Percentiles rank a stretch among this genome's conserved stretches.
Evolutionary conservation across 331 rosid genomes (phyloP).

Genomic region (Arachis monticola): DNA sequence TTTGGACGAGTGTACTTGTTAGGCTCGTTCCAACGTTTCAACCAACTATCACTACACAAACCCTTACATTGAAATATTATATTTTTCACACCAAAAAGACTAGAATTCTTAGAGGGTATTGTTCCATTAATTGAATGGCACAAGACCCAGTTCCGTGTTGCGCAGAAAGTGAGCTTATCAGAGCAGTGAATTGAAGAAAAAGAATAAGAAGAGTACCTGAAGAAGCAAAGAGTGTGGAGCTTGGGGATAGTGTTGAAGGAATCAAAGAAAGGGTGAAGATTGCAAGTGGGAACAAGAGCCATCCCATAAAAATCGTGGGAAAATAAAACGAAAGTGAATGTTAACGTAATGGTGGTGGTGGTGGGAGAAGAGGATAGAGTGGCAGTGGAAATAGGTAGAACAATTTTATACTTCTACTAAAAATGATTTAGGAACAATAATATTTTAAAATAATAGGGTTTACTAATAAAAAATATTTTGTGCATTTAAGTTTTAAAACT

Average conservation of each 20-base stretch:
- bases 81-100: conserved; percentile 31
- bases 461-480: no score
- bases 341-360: no score
- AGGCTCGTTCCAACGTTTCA: conserved; percentile 66
- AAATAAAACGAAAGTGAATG: no score
- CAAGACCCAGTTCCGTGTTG: not conserved
- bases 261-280: conserved; percentile 71
- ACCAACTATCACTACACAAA: conserved; percentile 58
- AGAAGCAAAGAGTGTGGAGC: conserved; percentile 50
- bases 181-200: conserved; percentile 30
- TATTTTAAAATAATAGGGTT: no score
- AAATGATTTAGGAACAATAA: no score
- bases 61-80: conserved; percentile 36
- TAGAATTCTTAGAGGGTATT: conserved; percentile 41
- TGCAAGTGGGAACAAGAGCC: conserved; percentile 78
- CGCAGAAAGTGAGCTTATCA: conserved; percentile 34
- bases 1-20: conserved; percentile 47
- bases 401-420: no score
- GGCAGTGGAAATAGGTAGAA: no score
- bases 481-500: no score
- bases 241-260: conserved; percentile 55
- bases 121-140: conserved; percentile 32
- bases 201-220: conserved; percentile 47
- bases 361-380: no score
- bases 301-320: conserved; percentile 29